Base-by-base conservation (phyloP, 306 rosid species). In the Cicer arietinum region DNA sequence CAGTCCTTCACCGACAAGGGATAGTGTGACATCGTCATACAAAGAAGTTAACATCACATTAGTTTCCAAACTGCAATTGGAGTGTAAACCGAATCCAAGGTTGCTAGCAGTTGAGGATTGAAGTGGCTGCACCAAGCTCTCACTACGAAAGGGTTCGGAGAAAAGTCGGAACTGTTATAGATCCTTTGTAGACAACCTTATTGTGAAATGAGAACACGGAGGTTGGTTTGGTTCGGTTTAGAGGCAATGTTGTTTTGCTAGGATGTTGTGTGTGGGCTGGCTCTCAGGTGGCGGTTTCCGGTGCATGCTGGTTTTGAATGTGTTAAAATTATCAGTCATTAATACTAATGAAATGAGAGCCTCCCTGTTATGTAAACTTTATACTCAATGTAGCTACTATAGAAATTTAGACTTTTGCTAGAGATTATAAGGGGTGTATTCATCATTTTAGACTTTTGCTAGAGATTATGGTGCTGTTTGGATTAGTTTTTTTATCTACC, bases 21-120 rank as follows among this genome's bases (percentile, higher is more conserved):
- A 65, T 43, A 53, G n/a, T 40, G 22, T 64, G 54, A 44, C 71
- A 41, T 44, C 17, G 8, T 13, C 74, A 7, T 30, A n/a, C 2
- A 30, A 71, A 62, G 78, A 80, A 66, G 65, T 22, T 75, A 59
- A 41, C 40, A 16, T 10, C 44, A 37, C 79, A 59, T 22, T 69
- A 41, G 65, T 67, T 67, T 74, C 76, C 64, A 67, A 74, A 73
- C 40, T 73, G 40, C 83, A 51, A 10, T 56, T 40, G 48, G 64
- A 54, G 70, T 65, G 10, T 20, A 67, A 57, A 44, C 44, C 6
- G 58, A 56, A 62, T 73, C 78, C 73, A 64, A 47, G 61, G 69
- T 25, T 42, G 73, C 41, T 11, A 16, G 78, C 67, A 56, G 50
- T 61, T 62, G 68, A 79, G 68, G 51, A 17, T 64, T n/a, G 51